A percentile compares a stretch with the other conserved stretches of the same genome.
phyloP scores from a whole-genome alignment of 768 basidiomycete species.

The Polyporus arcularius region DNA sequence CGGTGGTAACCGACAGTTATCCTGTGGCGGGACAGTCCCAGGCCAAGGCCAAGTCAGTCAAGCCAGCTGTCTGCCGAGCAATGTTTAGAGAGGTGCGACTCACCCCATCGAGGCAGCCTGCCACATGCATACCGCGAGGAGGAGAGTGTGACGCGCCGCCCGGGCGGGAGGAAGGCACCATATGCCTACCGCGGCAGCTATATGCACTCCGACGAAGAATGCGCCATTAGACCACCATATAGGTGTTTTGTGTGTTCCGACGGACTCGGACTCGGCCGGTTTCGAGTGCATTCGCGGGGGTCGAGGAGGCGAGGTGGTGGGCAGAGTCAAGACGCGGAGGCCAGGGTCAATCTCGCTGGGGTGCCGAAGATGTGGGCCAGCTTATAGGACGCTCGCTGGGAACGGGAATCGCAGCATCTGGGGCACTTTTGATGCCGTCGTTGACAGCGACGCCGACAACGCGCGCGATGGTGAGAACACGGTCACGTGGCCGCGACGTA shows the following conservation, averaged over 20 bases:
- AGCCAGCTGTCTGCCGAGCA: not conserved
- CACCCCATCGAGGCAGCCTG: slow-evolving; percentile 74
- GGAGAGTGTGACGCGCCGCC: slow-evolving; percentile 46
- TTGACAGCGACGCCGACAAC: not conserved
- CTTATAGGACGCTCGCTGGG: no score
- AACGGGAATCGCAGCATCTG: not conserved
- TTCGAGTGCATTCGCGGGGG: not conserved
- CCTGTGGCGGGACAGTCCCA: slow-evolving; percentile 32
- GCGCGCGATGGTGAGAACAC: slow-evolving; percentile 13
- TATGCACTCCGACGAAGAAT: slow-evolving; percentile 59
- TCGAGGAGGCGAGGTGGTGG: not conserved
- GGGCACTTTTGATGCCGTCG: not conserved
- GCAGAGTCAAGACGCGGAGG: not conserved
- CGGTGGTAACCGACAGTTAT: slow-evolving; percentile 80
- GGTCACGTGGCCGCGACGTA: slow-evolving; percentile 17
- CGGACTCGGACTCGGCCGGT: not conserved
- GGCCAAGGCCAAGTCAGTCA: not conserved
- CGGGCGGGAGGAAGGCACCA: slow-evolving; percentile 48
- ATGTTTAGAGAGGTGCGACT: slow-evolving; percentile 23
- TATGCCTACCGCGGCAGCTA: slow-evolving; percentile 56
- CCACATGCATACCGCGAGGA: slow-evolving; percentile 61
- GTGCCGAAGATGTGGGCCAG: not conserved
- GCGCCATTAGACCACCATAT: slow-evolving; percentile 67
- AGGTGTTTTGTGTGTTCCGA: not conserved
- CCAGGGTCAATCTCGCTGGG: not conserved